These are phyloP conservation scores for Phyllosticta citrichinensis DNA, from an alignment of 2,329 filamentous ascomycete genomes.

Conservation along the genomic window DNA sequence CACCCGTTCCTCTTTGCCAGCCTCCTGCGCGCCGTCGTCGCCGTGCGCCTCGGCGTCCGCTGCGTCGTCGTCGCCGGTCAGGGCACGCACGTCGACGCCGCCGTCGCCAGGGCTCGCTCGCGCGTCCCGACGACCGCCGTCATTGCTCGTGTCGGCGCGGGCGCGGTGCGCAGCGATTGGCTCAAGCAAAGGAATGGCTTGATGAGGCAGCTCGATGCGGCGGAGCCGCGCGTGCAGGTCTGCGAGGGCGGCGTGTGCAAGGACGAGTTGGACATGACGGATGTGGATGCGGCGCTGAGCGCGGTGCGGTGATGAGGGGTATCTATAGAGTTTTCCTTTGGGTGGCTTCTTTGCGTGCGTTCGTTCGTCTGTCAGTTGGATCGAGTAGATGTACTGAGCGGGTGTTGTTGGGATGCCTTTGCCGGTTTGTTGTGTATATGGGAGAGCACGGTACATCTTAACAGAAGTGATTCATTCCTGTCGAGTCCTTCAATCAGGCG, in stretches of 20 bases:
- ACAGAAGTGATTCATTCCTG: too few relatives aligned
- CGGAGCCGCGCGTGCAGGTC: conserved; percentile 26
- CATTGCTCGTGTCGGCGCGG: conserved; percentile 14
- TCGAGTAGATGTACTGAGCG: too few relatives aligned
- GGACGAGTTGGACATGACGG: conserved; percentile 28
- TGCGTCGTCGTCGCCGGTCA: conserved; percentile 45
- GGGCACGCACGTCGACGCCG: conserved; percentile 31
- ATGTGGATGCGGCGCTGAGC: conserved; percentile 14
- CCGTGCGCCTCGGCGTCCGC: conserved; percentile 59
- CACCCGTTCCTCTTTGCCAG: conserved; percentile 87
- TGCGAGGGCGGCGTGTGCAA: conserved; percentile 33
- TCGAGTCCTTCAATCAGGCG: too few relatives aligned
- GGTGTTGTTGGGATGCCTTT: too few relatives aligned
- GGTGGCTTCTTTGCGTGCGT: too few relatives aligned
- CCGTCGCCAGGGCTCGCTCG: conserved; percentile 31
- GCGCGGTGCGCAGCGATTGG: conserved; percentile 33
- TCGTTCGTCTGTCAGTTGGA: too few relatives aligned
- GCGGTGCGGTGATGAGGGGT: conserved; percentile 8
- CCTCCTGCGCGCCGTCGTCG: conserved; percentile 66
- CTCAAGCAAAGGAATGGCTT: conserved; percentile 40
- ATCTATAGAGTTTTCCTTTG: background rate
- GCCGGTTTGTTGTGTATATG: too few relatives aligned
- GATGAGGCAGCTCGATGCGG: conserved; percentile 33
- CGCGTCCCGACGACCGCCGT: conserved; percentile 23
- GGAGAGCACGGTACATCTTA: too few relatives aligned